These are phyloP conservation scores for Yamadazyma triangularis DNA, from an alignment of 1,139 yeast species.

Conservation along the genomic window DNA sequence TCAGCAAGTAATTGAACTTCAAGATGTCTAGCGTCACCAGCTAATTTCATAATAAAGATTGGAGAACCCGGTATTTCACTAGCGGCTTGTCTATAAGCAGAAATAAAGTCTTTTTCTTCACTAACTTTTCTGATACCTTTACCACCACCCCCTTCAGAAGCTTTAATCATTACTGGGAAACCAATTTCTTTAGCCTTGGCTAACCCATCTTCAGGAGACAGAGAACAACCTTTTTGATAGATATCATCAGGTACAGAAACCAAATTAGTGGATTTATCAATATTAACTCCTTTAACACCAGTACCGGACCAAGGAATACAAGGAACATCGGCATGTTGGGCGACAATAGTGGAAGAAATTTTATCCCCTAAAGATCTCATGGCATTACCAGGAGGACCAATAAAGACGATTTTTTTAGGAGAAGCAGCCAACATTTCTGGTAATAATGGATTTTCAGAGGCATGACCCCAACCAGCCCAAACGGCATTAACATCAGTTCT, in stretches of 20 bases:
- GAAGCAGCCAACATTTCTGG: constrained; percentile 94
- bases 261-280: constrained; percentile 65
- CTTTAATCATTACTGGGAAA: constrained; percentile 94
- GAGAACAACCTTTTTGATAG: constrained; percentile 85
- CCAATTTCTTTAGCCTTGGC: constrained; percentile 81
- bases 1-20: constrained; percentile 94
- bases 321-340: constrained; percentile 96
- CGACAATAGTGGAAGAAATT: constrained; percentile 94
- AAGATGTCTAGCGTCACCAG: constrained; percentile 93
- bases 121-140: constrained; percentile 96
- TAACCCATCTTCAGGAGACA: constrained; percentile 83
- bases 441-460: constrained; percentile 91
- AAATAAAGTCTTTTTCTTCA: constrained; percentile 61
- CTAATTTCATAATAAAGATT: constrained; percentile 88
- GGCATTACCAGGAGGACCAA: constrained; percentile 96
- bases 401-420: constrained; percentile 81
- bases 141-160: constrained; percentile 99
- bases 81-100: constrained; percentile 82
- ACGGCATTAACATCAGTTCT: constrained; percentile 96
- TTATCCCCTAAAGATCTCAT: constrained; percentile 99
- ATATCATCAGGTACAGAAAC: constrained; percentile 85
- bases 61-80: constrained; percentile 97
- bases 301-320: constrained; percentile 99
- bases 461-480: constrained; percentile 99
- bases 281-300: constrained; percentile 76